phyloP scores from a whole-genome alignment of 768 basidiomycete species.

The Auricularia sp. region DNA sequence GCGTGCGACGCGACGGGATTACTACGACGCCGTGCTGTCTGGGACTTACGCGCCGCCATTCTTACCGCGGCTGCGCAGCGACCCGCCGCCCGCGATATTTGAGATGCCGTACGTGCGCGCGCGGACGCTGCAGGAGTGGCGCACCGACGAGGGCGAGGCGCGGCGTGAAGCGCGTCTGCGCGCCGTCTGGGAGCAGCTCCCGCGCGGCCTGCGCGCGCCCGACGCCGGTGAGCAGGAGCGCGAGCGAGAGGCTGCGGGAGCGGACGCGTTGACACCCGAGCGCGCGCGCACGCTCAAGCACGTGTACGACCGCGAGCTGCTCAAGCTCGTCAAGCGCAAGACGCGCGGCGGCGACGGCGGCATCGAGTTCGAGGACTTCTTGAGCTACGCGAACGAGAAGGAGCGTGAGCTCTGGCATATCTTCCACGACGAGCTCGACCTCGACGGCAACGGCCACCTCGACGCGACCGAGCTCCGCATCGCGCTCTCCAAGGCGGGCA shows the following conservation, averaged over 20 bases:
- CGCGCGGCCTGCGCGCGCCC: slow-evolving; percentile 20
- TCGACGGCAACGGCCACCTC: slow-evolving; percentile 78
- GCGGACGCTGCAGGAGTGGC: slow-evolving; percentile 53
- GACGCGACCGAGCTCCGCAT: slow-evolving; percentile 52
- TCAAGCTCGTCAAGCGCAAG: slow-evolving; percentile 34
- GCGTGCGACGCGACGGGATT: background rate
- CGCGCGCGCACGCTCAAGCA: slow-evolving; percentile 53
- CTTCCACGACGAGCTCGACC: slow-evolving; percentile 83
- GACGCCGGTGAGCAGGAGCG: slow-evolving; percentile 16
- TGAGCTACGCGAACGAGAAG: slow-evolving; percentile 66
- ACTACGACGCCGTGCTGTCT: background rate
- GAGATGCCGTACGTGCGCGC: slow-evolving; percentile 5
- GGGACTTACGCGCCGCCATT: background rate
- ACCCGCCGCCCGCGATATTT: background rate
- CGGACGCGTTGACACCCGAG: slow-evolving; percentile 24
- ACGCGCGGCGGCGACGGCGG: slow-evolving; percentile 19
- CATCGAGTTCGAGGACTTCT: slow-evolving; percentile 65
- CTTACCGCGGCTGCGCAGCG: background rate
- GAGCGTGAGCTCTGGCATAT: slow-evolving; percentile 86
- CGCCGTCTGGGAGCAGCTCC: slow-evolving; percentile 55
- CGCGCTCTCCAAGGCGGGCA: slow-evolving; percentile 68
- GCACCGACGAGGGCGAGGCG: slow-evolving; percentile 50
- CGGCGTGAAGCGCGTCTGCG: slow-evolving; percentile 50
- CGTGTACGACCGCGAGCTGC: slow-evolving; percentile 71
- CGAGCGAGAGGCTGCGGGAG: slow-evolving; percentile 8